Evolutionary conservation across 2,329 filamentous ascomycete genomes (phyloP).

Genomic region (Hymenoscyphus scutula): DNA sequence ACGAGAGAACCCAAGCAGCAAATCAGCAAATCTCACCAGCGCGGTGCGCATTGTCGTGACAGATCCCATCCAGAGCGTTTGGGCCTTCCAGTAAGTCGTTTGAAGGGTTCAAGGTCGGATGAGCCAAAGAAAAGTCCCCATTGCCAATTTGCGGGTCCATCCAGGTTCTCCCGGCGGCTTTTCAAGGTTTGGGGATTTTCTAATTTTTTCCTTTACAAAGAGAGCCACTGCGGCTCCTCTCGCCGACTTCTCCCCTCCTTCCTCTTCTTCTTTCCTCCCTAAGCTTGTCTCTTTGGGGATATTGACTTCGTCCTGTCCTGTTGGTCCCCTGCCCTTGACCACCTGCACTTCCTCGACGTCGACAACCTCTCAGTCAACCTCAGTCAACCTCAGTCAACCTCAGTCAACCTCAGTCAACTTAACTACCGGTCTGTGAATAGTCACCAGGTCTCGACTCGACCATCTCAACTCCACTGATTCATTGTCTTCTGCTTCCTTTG

Average conservation of each 20-base stretch:
- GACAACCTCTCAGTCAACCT: no score
- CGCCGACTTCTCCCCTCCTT: neutral
- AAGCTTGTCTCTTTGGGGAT: neutral
- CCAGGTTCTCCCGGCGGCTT: neutral
- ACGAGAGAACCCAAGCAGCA: neutral
- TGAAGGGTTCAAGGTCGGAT: neutral
- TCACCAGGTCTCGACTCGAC: neutral
- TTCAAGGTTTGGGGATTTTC: neutral
- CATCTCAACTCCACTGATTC: neutral
- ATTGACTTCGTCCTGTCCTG: neutral
- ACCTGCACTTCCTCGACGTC: no score
- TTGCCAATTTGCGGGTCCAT: neutral
- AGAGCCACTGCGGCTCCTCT: neutral
- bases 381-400: neutral
- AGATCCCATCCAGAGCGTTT: neutral
- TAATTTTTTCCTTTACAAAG: no score
- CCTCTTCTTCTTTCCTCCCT: neutral
- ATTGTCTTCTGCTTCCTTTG: neutral
- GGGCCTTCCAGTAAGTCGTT: neutral
- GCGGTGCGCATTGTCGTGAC: neutral
- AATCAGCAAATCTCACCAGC: neutral
- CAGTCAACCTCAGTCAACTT: neutral
- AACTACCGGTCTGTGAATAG: neutral
- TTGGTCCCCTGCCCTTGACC: neutral
- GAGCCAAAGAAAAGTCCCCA: no score